A percentile compares a stretch with the other conserved stretches of the same genome.
Conservation (phyloP, 2,329 filamentous ascomycete genomes). For the Didymella arachidicola region DNA sequence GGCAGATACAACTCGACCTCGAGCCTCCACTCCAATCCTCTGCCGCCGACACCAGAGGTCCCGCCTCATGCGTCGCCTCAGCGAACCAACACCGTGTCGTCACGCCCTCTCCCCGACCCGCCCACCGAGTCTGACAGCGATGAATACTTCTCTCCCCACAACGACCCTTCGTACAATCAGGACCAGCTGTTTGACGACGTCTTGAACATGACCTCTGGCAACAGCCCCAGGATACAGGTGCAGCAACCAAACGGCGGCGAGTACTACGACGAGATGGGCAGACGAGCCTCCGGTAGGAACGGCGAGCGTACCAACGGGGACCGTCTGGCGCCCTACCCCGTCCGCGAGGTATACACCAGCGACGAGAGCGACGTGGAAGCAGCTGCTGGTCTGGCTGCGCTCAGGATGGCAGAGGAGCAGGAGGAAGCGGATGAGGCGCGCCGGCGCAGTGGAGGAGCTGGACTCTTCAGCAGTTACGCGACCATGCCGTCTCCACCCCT, state of each 20-base stretch:
- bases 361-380: slow-evolving; percentile 91
- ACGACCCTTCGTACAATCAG: slow-evolving; percentile 51
- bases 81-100: slow-evolving; percentile 61
- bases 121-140: slow-evolving; percentile 60
- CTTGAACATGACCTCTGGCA: slow-evolving; percentile 56
- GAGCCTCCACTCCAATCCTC: slow-evolving; percentile 49
- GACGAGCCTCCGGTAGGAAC: slow-evolving; percentile 39
- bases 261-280: slow-evolving; percentile 38
- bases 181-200: slow-evolving; percentile 67
- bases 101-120: slow-evolving; percentile 68
- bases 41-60: slow-evolving; percentile 59
- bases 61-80: slow-evolving; percentile 60
- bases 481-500: slow-evolving; percentile 54
- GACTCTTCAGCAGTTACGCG: slow-evolving; percentile 59
- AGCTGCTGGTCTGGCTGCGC: slow-evolving; percentile 80
- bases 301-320: slow-evolving; percentile 57
- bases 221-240: slow-evolving; percentile 42
- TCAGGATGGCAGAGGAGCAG: slow-evolving; percentile 82
- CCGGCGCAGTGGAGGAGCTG: slow-evolving; percentile 64
- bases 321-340: slow-evolving; percentile 51
- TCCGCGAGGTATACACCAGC: slow-evolving; percentile 46
- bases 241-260: slow-evolving; percentile 44
- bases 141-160: slow-evolving; percentile 51
- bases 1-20: slow-evolving; percentile 44
- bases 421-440: slow-evolving; percentile 69